Base-by-base conservation (phyloP, 768 basidiomycete species). In the Chlorophyllum brunneum region DNA sequence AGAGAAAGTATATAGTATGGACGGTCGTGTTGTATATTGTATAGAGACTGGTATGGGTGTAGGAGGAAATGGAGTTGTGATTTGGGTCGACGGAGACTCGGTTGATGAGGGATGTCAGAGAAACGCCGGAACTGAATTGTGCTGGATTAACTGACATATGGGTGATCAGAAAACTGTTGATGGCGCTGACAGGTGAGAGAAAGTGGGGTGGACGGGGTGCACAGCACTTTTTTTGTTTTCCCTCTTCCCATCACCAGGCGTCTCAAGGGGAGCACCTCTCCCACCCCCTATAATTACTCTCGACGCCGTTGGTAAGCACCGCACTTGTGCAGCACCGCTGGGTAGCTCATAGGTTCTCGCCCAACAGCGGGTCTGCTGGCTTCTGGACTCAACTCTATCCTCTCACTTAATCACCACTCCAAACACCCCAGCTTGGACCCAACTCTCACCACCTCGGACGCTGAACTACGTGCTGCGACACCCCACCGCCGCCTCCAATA, bases 381-480 rank as follows among this genome's bases (percentile, higher is more conserved):
- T 52, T 52, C 43, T 42, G 51, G 34, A 20, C 26, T 31, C 23
- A 46, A 37, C 27, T 46, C 31, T 44, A 52, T 44, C 33, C 13
- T 29, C 31, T 26, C 34, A 29, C 26, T 11, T 46, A 53, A 53
- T 42, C 39, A 26, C 6, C 40, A 33, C 50, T n/a, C n/a, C n/a
- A n/a, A n/a, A n/a, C 34, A 22, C 27, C 16, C 15, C 13, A 23
- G 20, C 38, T 27, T 20, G 27, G 29, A 6, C 30, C 16, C 29
- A 46, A 34, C 45, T 26, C n/a, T 18, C 7, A 38, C 24, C 34
- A 31, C 23, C 5, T 27, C 29, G 18, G 23, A 24, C 6, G 20
- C 20, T 26, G 33, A 29, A 37, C 36, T 26, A 24, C 41, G 23
- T 24, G 5, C 24, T 9, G 7, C 11, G 20, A 24, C 24, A 24